Percentiles rank a stretch among this genome's conserved stretches.
phyloP scores from a whole-genome alignment of 2,329 filamentous ascomycete genomes.

The Leptosphaerulina australis region DNA sequence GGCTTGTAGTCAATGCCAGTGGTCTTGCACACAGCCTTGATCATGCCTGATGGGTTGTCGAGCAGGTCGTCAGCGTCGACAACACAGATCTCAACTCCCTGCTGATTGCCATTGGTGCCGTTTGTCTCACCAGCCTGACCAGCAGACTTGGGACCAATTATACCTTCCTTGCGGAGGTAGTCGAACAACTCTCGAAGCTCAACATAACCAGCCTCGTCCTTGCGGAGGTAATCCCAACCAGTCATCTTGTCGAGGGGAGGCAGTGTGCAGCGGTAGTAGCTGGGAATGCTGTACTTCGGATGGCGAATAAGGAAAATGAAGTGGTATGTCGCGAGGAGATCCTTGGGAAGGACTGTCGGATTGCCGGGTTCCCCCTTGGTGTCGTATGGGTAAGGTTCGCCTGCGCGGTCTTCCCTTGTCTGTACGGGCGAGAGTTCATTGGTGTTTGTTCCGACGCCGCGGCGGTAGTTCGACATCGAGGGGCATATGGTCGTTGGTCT shows the following conservation, averaged over 20 bases:
- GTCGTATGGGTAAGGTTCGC: conserved; percentile 63
- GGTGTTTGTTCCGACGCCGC: conserved; percentile 63
- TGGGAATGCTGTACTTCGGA: conserved; percentile 88
- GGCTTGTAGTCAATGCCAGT: conserved; percentile 77
- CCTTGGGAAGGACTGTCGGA: conserved; percentile 80
- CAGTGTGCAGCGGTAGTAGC: conserved; percentile 91
- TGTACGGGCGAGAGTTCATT: conserved; percentile 45
- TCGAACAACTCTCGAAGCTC: conserved; percentile 89
- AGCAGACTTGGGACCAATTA: conserved; percentile 72
- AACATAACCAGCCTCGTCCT: conserved; percentile 85
- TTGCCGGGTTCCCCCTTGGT: conserved; percentile 70
- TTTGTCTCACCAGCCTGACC: conserved; percentile 48
- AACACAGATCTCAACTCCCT: conserved; percentile 73
- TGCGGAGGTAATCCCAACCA: conserved; percentile 85
- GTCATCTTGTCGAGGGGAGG: conserved; percentile 83
- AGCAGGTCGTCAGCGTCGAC: conserved; percentile 94
- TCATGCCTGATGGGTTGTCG: conserved; percentile 76
- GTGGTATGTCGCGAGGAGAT: conserved; percentile 79
- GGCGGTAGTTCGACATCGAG: conserved; percentile 68
- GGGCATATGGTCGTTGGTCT: conserved; percentile 71
- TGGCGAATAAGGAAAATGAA: conserved; percentile 97
- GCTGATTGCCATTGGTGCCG: conserved; percentile 41
- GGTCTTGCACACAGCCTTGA: conserved; percentile 79
- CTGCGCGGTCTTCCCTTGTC: conserved; percentile 28
- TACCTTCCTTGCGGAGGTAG: conserved; percentile 71